These are phyloP conservation scores for Lentinula guzmanii DNA, from an alignment of 768 basidiomycete genomes.

Conservation along the genomic window DNA sequence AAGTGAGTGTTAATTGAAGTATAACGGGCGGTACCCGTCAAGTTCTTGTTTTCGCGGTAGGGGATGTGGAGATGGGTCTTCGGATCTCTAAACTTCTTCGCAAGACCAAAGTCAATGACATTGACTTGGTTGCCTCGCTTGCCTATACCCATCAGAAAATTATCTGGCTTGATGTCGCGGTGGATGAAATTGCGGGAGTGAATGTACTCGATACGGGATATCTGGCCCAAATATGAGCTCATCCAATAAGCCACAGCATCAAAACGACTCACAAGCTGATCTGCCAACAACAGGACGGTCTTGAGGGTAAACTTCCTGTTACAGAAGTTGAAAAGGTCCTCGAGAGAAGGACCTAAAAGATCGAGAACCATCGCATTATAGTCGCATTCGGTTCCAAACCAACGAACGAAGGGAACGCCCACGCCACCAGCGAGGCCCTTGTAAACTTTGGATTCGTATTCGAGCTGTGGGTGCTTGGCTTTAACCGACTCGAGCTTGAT, in stretches of 20 bases:
- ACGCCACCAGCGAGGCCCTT: constrained; percentile 99
- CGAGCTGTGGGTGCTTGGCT: constrained; percentile 99
- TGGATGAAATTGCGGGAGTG: constrained; percentile 99
- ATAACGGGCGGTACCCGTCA: constrained; percentile 98
- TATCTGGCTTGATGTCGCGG: constrained; percentile 98
- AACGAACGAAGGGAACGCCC: constrained; percentile 96
- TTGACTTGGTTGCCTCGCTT: constrained; percentile 99
- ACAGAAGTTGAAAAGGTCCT: constrained; percentile 91
- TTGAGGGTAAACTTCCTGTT: constrained; percentile 98
- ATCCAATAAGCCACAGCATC: constrained; percentile 6
- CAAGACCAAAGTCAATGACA: constrained; percentile 95
- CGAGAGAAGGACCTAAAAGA: constrained; percentile 86
- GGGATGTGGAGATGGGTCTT: constrained; percentile 99
- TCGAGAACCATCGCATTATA: constrained; percentile 99
- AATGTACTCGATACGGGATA: constrained; percentile 98
- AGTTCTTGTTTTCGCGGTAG: constrained; percentile 99
- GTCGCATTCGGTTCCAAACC: constrained; percentile 94
- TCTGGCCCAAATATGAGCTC: constrained; percentile 40
- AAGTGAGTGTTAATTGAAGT: constrained; percentile 99
- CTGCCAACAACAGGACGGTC: constrained; percentile 93
- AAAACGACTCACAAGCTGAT: constrained; percentile 75
- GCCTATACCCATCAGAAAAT: constrained; percentile 99
- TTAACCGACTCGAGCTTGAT: constrained; percentile 99
- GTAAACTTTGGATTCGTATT: constrained; percentile 93
- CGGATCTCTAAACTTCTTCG: constrained; percentile 99